Percentiles rank a stretch among this genome's conserved stretches.
Evolutionary conservation across 441 rosid genomes (phyloP).

Genomic region (Francoa sonchifolia): DNA sequence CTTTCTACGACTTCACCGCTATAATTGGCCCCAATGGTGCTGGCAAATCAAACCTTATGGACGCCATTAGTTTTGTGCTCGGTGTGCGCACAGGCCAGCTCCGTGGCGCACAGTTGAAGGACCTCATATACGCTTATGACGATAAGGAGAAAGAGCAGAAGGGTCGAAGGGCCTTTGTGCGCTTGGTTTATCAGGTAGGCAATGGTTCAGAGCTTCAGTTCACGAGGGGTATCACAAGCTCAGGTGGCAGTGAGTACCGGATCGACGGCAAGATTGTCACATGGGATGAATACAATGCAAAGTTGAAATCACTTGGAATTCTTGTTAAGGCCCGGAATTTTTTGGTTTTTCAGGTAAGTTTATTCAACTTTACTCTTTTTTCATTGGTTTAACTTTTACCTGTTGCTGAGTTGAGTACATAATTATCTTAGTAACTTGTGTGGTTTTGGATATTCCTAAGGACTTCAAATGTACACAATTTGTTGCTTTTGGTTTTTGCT

Average conservation of each 20-base stretch:
- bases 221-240: slow-evolving; percentile 56
- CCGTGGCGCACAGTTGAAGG: slow-evolving; percentile 93
- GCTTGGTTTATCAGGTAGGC: slow-evolving; percentile 60
- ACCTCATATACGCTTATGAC: slow-evolving; percentile 85
- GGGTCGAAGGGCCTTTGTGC: slow-evolving; percentile 78
- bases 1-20: slow-evolving; percentile 95
- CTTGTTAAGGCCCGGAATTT: slow-evolving; percentile 96
- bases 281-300: slow-evolving; percentile 81
- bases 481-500: too few relatives aligned
- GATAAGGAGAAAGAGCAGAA: slow-evolving; percentile 88
- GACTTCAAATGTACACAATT: too few relatives aligned
- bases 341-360: slow-evolving; percentile 82
- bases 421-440: too few relatives aligned
- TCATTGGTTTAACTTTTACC: not conserved
- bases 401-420: too few relatives aligned
- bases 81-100: slow-evolving; percentile 96
- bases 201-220: slow-evolving; percentile 73
- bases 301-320: slow-evolving; percentile 73
- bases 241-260: slow-evolving; percentile 89
- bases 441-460: too few relatives aligned
- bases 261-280: slow-evolving; percentile 65
- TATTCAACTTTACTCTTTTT: not conserved
- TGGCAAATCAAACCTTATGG: slow-evolving; percentile 97
- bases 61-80: slow-evolving; percentile 97
- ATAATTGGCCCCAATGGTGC: slow-evolving; percentile 97